phyloP scores from a whole-genome alignment of 352 stramenopile species.

The Pythium scleroteichum region DNA sequence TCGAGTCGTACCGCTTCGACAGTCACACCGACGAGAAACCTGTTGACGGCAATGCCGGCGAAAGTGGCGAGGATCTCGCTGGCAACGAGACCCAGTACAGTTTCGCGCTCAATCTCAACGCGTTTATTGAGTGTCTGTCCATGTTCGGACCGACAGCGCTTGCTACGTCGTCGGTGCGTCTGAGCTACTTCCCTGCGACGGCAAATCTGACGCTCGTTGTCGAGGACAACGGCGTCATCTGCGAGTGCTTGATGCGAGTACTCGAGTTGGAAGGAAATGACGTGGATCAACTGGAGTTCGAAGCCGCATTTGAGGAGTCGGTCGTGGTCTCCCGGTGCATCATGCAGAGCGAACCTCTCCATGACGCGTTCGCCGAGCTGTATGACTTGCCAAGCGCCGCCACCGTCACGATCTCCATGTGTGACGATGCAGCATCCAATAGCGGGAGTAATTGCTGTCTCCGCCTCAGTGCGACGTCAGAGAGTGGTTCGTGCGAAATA shows the following conservation, averaged over 20 bases:
- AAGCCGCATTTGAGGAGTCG: constrained; percentile 75
- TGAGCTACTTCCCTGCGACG: constrained; percentile 65
- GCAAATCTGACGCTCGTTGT: constrained; percentile 68
- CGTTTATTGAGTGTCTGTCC: constrained; percentile 78
- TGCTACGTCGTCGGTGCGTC: constrained; percentile 68
- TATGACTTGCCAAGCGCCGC: constrained; percentile 84
- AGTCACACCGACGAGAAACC: constrained; percentile 10
- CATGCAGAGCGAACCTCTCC: constrained; percentile 79
- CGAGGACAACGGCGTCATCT: constrained; percentile 84
- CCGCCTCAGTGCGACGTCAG: constrained; percentile 67
- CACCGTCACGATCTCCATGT: constrained; percentile 76
- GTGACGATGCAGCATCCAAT: constrained; percentile 23
- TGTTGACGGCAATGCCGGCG: constrained; percentile 15
- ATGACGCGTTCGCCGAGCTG: constrained; percentile 80
- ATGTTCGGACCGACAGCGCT: constrained; percentile 74
- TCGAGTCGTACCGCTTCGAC: constrained; percentile 64
- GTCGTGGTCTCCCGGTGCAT: constrained; percentile 77
- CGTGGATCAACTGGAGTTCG: constrained; percentile 69
- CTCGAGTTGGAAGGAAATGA: constrained; percentile 79
- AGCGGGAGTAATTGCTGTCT: constrained; percentile 26
- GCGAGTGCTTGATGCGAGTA: constrained; percentile 82
- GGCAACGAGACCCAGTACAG: constrained; percentile 45
- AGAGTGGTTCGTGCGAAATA: constrained; percentile 81
- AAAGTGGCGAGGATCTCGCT: constrained; percentile 15
- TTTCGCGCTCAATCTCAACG: constrained; percentile 72